These are phyloP conservation scores for Potentilla sterilis DNA, from an alignment of 306 rosid genomes.

Conservation along the genomic window DNA sequence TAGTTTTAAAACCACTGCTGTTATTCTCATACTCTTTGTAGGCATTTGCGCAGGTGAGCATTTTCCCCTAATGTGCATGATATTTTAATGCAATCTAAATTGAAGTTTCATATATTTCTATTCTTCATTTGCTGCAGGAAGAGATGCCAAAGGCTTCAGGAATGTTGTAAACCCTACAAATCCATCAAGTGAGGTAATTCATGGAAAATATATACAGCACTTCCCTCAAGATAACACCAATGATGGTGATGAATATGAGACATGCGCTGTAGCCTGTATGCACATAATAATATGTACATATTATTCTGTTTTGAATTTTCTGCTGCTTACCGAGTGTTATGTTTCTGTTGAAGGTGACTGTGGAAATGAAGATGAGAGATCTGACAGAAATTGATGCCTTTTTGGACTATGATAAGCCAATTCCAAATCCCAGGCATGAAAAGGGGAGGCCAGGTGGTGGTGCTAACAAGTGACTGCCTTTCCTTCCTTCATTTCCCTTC, in stretches of 20 bases:
- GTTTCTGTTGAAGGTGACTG: slow-evolving; percentile 11
- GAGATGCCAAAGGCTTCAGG: slow-evolving; percentile 35
- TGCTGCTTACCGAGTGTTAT: not conserved
- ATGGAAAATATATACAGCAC: not conserved
- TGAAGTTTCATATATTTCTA: not conserved
- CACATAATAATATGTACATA: too few relatives aligned
- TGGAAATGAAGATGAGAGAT: slow-evolving; percentile 17
- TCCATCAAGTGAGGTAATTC: slow-evolving; percentile 38
- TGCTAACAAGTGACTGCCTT: not conserved
- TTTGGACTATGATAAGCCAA: slow-evolving; percentile 22
- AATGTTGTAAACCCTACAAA: slow-evolving; percentile 24
- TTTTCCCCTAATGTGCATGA: not conserved
- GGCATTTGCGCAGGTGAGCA: slow-evolving; percentile 51
- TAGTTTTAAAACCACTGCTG: slow-evolving; percentile 10
- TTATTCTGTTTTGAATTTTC: not conserved
- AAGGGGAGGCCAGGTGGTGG: slow-evolving; percentile 24
- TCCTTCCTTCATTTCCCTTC: slow-evolving; percentile 4
- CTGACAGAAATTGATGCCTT: slow-evolving; percentile 7
- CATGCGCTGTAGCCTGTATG: not conserved
- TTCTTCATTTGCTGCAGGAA: slow-evolving; percentile 28
- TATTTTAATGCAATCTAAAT: not conserved
- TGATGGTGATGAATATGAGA: too few relatives aligned
- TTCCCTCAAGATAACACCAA: too few relatives aligned
- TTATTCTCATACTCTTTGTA: slow-evolving; percentile 33
- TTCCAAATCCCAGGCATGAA: slow-evolving; percentile 22